phyloP scores from a whole-genome alignment of 1,284 basidiomycete species.

The Austroboletus novae-zelandiae region DNA sequence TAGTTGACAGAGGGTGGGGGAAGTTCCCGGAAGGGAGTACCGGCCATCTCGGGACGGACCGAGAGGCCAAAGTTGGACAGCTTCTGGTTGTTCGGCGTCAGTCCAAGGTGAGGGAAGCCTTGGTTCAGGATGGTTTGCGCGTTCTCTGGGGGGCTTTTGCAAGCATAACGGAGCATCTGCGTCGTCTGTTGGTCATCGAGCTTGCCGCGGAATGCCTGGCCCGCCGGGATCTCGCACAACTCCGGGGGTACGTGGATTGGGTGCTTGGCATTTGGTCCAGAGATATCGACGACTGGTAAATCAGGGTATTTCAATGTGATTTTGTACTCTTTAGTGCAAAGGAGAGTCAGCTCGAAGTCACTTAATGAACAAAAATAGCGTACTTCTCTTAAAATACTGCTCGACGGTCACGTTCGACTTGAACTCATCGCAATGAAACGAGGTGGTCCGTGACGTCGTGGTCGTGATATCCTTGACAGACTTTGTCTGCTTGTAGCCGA shows the following conservation, averaged over 20 bases:
- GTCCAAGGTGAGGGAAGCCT: conserved; percentile 56
- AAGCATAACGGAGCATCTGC: conserved; percentile 64
- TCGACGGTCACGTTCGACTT: conserved; percentile 52
- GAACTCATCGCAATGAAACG: conserved; percentile 54
- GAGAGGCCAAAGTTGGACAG: conserved; percentile 53
- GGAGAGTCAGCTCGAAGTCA: neutral
- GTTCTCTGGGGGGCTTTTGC: conserved; percentile 57
- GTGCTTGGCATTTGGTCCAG: conserved; percentile 38
- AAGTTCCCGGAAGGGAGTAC: conserved; percentile 61
- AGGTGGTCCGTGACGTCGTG: conserved; percentile 44
- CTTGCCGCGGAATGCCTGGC: conserved; percentile 52
- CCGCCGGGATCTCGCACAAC: conserved; percentile 60
- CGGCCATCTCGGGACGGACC: conserved; percentile 55
- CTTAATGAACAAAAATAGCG: conserved; percentile 11
- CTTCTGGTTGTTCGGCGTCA: conserved; percentile 36
- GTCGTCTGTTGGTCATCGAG: conserved; percentile 54
- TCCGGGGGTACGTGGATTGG: conserved; percentile 61
- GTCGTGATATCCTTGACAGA: conserved; percentile 46
- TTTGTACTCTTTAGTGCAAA: conserved; percentile 49
- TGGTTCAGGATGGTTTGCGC: conserved; percentile 52
- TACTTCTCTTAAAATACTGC: conserved; percentile 61
- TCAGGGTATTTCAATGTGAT: conserved; percentile 50
- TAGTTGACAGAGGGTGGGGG: conserved; percentile 57
- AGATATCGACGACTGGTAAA: conserved; percentile 61
- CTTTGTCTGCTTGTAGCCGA: conserved; percentile 52